Base-by-base conservation (phyloP, 192 early-diverging fungal genomes). In the Spinellus fusiger region DNA sequence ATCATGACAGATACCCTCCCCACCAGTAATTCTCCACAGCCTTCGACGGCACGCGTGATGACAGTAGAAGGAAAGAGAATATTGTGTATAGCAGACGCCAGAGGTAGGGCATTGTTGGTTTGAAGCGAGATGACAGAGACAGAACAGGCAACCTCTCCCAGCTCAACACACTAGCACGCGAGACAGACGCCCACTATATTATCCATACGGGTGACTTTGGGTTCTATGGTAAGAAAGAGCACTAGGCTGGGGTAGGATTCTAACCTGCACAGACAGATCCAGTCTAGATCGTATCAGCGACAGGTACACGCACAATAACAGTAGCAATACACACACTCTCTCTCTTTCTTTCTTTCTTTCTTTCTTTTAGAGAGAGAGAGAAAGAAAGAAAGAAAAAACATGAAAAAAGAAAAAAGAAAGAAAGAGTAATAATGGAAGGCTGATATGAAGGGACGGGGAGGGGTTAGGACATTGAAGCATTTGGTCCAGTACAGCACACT, bases 121-220 rank as follows among this genome's bases (percentile, higher is more conserved):
- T n/a, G n/a, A n/a, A n/a, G n/a, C n/a, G 15, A 51, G 49, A 28
- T 61, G 59, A 37, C 12, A 20, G 32, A n/a, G 48, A 4, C 20
- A 4, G n/a, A 23, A 60, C 50, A 83, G 82, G 82, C 32, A 69
- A 77, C 26, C 73, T 84, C 25, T 84, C 82, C 47, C 78, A 80
- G 61, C 62, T 84, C 10, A 81, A 84, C 60, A 57, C 70, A 32
- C 67, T 84, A 16, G 82, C 79, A 38, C 74, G 76, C 46, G 74
- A 80, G 40, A 73, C 78, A 7, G 75, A 77, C 32, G 82, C 82
- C 5, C 67, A 73, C 31, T 57, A 71, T 55, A 69, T 84, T 28
- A 79, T 84, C 29, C 82, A 84, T 37, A 78, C 80, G 22, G 82
- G 82, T 25, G 82, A 84, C 63, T 84, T 84, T 59, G 80, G 80